Evolutionary conservation across 2,329 filamentous ascomycete genomes (phyloP).

Genomic region (Penicillium sp.): DNA sequence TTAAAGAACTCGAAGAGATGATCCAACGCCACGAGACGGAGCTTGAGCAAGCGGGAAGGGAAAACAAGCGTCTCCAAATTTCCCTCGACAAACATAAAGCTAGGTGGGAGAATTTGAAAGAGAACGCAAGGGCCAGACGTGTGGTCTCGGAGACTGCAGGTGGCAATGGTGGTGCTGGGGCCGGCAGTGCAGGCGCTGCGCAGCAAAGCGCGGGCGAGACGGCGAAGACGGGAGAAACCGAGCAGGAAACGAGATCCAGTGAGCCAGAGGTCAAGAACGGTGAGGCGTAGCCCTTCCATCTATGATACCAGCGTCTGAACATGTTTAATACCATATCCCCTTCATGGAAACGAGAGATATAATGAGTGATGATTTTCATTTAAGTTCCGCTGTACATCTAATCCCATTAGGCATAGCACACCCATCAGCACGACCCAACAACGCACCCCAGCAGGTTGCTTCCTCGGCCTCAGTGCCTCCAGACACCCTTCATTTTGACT

Average conservation of each 20-base stretch:
- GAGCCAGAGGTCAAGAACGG: slow-evolving; percentile 3
- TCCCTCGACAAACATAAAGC: slow-evolving; percentile 64
- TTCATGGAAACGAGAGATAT: background rate
- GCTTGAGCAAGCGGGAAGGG: slow-evolving; percentile 65
- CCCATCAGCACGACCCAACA: background rate
- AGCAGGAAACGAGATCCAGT: slow-evolving; percentile 1
- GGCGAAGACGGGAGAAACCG: background rate
- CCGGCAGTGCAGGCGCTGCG: slow-evolving; percentile 10
- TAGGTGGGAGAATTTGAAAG: slow-evolving; percentile 72
- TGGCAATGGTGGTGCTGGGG: slow-evolving; percentile 22
- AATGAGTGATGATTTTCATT: background rate
- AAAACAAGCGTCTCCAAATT: slow-evolving; percentile 64
- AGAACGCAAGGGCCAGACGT: slow-evolving; percentile 58
- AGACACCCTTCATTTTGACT: background rate
- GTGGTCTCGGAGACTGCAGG: slow-evolving; percentile 23
- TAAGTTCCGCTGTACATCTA: background rate
- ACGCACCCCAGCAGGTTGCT: background rate
- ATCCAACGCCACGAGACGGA: slow-evolving; percentile 63
- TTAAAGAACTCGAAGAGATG: slow-evolving; percentile 71
- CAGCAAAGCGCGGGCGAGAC: background rate
- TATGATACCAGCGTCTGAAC: background rate
- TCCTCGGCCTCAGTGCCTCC: background rate
- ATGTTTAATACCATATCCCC: background rate
- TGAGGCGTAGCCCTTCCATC: background rate
- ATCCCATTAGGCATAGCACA: background rate